phyloP scores from a whole-genome alignment of 371 early-diverging fungal genomes.

The Mortierella sp. region DNA sequence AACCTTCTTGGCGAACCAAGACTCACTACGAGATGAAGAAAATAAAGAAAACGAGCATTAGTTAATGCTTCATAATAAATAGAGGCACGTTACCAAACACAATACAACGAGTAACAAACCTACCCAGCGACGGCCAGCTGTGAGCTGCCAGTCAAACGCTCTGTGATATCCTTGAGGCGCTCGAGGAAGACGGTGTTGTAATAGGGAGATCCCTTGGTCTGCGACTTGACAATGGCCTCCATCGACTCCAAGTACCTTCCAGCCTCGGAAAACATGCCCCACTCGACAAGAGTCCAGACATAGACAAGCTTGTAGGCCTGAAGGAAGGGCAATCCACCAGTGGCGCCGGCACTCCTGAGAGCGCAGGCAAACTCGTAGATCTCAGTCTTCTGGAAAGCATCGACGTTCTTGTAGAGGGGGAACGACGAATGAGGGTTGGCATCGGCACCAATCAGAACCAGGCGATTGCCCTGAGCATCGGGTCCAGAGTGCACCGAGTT shows the following conservation, averaged over 20 bases:
- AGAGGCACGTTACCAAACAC: no score
- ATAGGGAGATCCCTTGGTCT: conserved; percentile 82
- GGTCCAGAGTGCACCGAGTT: conserved; percentile 69
- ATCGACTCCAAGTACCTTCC: conserved; percentile 83
- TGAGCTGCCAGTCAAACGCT: conserved; percentile 61
- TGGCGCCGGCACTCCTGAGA: conserved; percentile 62
- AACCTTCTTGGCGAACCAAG: conserved; percentile 72
- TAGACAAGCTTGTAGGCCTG: conserved; percentile 90
- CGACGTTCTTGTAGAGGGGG: conserved; percentile 61
- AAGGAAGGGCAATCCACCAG: conserved; percentile 81
- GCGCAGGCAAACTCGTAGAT: conserved; percentile 85
- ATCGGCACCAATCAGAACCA: conserved; percentile 75
- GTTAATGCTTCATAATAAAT: no score
- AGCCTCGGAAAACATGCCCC: conserved; percentile 81
- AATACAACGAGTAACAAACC: background rate
- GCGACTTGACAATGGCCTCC: conserved; percentile 77
- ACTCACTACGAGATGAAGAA: conserved; percentile 36
- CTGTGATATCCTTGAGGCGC: conserved; percentile 67
- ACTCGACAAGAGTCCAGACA: conserved; percentile 87
- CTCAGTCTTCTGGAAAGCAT: conserved; percentile 79
- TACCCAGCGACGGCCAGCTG: conserved; percentile 62
- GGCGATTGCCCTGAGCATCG: conserved; percentile 68
- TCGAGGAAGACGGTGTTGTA: conserved; percentile 78
- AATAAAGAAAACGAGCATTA: conserved; percentile 37
- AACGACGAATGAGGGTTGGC: conserved; percentile 34